phyloP scores from a whole-genome alignment of 2,329 filamentous ascomycete species.

The Aspergillus flavus region DNA sequence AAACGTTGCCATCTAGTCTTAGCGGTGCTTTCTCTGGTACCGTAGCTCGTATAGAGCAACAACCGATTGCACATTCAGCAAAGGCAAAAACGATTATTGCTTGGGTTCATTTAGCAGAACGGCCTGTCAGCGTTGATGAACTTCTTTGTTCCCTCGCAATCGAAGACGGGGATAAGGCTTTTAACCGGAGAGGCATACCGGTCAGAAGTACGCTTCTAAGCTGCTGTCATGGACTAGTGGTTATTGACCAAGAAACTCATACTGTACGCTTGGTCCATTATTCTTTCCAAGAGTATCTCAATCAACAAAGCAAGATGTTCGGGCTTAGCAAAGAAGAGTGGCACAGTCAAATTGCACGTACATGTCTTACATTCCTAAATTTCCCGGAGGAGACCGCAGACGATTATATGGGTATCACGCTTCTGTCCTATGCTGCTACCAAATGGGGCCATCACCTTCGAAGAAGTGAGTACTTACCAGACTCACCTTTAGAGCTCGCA shows the following conservation, averaged over 20 bases:
- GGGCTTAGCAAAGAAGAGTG: background rate
- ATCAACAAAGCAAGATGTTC: background rate
- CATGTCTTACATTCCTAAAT: background rate
- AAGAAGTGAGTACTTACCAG: background rate
- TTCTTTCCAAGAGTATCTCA: constrained; percentile 7
- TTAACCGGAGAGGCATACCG: constrained; percentile 2
- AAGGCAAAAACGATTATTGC: background rate
- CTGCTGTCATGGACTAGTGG: constrained; percentile 5
- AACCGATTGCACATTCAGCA: background rate
- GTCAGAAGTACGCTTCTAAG: background rate
- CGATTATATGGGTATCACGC: background rate
- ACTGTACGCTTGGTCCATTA: constrained; percentile 11
- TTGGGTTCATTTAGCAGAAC: constrained; percentile 5
- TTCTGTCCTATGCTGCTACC: background rate
- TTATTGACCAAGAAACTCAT: background rate
- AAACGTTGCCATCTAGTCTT: background rate
- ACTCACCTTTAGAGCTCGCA: background rate
- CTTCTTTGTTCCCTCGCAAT: background rate
- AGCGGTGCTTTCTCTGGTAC: constrained; percentile 5
- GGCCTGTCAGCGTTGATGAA: background rate
- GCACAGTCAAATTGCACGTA: background rate
- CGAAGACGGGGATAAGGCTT: background rate
- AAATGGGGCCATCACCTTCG: background rate
- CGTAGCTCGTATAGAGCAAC: constrained; percentile 1
- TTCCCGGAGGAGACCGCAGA: background rate